phyloP scores from a whole-genome alignment of 2,329 filamentous ascomycete species.

The Talaromyces islandicus region DNA sequence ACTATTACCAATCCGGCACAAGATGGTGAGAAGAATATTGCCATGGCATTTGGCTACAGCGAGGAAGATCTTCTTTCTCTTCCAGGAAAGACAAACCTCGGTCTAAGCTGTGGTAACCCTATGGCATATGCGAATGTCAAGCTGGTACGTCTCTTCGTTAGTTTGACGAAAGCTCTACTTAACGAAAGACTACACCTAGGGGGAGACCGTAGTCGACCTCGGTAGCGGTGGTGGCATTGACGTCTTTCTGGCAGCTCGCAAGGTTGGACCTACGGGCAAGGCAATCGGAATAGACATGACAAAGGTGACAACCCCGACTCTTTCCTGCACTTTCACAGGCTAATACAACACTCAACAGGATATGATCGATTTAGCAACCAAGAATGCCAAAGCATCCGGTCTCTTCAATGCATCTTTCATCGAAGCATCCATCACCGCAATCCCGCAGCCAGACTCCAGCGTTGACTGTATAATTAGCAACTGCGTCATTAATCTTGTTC shows the following conservation, averaged over 20 bases:
- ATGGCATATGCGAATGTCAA: constrained; percentile 43
- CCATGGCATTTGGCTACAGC: constrained; percentile 50
- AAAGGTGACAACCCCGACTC: constrained; percentile 43
- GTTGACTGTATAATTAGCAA: constrained; percentile 58
- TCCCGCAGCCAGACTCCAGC: constrained; percentile 37
- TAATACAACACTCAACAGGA: constrained; percentile 31
- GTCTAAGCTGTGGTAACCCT: constrained; percentile 52
- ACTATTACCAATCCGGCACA: constrained; percentile 22
- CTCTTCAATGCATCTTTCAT: constrained; percentile 48
- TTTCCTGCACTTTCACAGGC: too few relatives aligned
- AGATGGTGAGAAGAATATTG: constrained; percentile 37
- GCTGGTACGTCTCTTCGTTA: constrained; percentile 33
- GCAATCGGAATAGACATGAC: constrained; percentile 58
- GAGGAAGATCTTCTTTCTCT: constrained; percentile 43
- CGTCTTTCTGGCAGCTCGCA: constrained; percentile 48
- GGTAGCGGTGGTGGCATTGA: constrained; percentile 56
- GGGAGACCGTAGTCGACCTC: constrained; percentile 54
- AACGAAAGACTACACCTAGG: too few relatives aligned
- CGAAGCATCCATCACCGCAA: constrained; percentile 46
- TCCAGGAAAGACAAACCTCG: constrained; percentile 46
- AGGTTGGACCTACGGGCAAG: constrained; percentile 43
- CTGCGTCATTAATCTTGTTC: constrained; percentile 58
- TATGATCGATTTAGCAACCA: constrained; percentile 49
- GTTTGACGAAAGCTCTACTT: too few relatives aligned
- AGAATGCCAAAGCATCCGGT: constrained; percentile 36